These are phyloP conservation scores for Austroboletus novae-zelandiae DNA, from an alignment of 1,284 basidiomycete genomes.

Conservation along the genomic window DNA sequence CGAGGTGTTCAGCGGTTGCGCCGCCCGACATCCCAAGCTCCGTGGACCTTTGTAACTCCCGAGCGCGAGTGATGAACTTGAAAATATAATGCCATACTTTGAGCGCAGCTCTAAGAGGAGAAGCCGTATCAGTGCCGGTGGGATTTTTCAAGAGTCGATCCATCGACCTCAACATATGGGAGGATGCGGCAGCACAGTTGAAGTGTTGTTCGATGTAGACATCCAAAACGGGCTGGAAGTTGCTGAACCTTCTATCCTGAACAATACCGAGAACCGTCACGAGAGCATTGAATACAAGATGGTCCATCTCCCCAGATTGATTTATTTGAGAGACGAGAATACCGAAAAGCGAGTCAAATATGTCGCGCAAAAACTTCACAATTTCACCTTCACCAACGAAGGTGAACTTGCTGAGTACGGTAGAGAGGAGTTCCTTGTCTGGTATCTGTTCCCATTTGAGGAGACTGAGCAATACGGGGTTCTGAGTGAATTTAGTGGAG, in stretches of 20 bases:
- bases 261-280: conserved; percentile 89
- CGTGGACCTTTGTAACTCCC: conserved; percentile 83
- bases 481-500: conserved; percentile 92
- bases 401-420: conserved; percentile 82
- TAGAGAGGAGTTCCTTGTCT: conserved; percentile 68
- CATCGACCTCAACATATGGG: conserved; percentile 85
- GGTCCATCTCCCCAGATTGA: conserved; percentile 77
- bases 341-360: conserved; percentile 92
- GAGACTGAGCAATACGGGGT: conserved; percentile 79
- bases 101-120: conserved; percentile 80
- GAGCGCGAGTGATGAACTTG: conserved; percentile 86
- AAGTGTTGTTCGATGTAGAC: conserved; percentile 94
- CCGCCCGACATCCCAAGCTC: conserved; percentile 76
- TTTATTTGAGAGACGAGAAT: conserved; percentile 81
- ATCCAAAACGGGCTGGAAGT: conserved; percentile 91
- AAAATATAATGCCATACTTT: conserved; percentile 98
- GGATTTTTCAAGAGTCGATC: conserved; percentile 79
- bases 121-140: conserved; percentile 70
- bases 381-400: conserved; percentile 94
- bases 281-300: conserved; percentile 86
- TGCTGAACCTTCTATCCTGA: conserved; percentile 92
- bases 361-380: conserved; percentile 90
- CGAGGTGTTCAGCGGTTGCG: conserved; percentile 83
- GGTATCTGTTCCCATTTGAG: conserved; percentile 79
- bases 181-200: conserved; percentile 72